Base-by-base conservation (phyloP, 1,284 basidiomycete species). In the Ustilago trichophora region DNA sequence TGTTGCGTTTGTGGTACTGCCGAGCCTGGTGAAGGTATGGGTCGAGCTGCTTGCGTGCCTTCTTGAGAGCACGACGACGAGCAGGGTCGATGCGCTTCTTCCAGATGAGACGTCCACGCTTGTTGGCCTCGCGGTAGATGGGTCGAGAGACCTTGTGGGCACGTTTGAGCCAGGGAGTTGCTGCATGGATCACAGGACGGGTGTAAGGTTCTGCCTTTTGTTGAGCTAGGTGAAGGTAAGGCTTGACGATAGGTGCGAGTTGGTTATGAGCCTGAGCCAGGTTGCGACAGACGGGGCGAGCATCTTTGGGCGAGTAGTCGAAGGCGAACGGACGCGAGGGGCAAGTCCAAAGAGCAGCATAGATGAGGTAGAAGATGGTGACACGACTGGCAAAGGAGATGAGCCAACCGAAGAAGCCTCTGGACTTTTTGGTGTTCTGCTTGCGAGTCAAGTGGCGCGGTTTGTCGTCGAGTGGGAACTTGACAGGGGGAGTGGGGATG, bases 301-400 rank as follows among this genome's bases (percentile, higher is more conserved):
- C 11, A 53, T 80, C 76, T 38, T 73, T 71, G 21, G 49, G 42
- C 5, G 67, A 58, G 62, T 72, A 80, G 25, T 75, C 45, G 51
- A 79, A 79, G 21, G 68, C 55, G 38, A 79, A 73, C 4, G 77
- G 74, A 18, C 44, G 46, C 13, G 77, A 72, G n/a, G 73, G 63
- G 42, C 78, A 80, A 22, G 58, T 56, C 71, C 72, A 80, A 3
- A 80, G 51, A 2, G 72, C 74, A 6, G 75, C 66, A 25, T 52
- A 65, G 37, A 77, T 58, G 15, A 68, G 35, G 38, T 69, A 72
- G 40, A 69, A 72, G 60, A 72, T 48, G 47, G 57, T 64, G 51
- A 70, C 66, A 19, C 56, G 57, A 22, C 45, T 57, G 24, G 34
- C 42, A 37, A 72, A 69, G 9, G 51, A 47, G 44, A 68, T 37